These are phyloP conservation scores for Eucalyptus victrix DNA, from an alignment of 345 rosid species.

Conservation along the genomic window DNA sequence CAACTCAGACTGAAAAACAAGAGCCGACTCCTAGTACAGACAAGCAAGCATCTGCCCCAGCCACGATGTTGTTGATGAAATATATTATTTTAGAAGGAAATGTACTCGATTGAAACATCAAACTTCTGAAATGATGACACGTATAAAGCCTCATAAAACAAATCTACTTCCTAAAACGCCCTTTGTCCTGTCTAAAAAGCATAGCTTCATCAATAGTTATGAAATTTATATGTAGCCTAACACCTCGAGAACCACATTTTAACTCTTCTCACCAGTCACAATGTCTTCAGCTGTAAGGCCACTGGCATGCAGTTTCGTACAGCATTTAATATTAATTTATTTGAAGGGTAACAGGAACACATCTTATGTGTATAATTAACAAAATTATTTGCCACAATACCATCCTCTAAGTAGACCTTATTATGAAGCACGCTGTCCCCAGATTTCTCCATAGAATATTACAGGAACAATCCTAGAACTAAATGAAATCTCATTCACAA, in stretches of 20 bases:
- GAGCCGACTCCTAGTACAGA: not conserved
- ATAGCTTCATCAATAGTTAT: not conserved
- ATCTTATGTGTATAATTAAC: not conserved
- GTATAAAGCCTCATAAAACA: not conserved
- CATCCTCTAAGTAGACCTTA: not conserved
- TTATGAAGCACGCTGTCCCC: not conserved
- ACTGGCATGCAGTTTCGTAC: not conserved
- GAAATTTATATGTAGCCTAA: not conserved
- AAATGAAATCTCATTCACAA: not conserved
- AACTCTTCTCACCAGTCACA: not conserved
- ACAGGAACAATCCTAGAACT: not conserved
- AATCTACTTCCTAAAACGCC: not conserved
- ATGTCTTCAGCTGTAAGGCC: not conserved
- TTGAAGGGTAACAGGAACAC: not conserved
- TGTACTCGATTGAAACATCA: not conserved
- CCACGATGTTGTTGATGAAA: not conserved
- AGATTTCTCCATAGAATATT: not conserved
- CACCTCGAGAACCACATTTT: not conserved
- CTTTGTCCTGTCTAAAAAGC: not conserved
- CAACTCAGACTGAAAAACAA: not conserved
- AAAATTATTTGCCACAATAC: not conserved
- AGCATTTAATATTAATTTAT: not conserved
- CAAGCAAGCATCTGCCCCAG: not conserved
- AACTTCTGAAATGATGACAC: not conserved
- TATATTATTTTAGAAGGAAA: not conserved